Evolutionary conservation across 495 filamentous ascomycete species (phyloP), one percentile per base, ranked within the genome.

Genomic region (Evansstolkia leycettana): DNA sequence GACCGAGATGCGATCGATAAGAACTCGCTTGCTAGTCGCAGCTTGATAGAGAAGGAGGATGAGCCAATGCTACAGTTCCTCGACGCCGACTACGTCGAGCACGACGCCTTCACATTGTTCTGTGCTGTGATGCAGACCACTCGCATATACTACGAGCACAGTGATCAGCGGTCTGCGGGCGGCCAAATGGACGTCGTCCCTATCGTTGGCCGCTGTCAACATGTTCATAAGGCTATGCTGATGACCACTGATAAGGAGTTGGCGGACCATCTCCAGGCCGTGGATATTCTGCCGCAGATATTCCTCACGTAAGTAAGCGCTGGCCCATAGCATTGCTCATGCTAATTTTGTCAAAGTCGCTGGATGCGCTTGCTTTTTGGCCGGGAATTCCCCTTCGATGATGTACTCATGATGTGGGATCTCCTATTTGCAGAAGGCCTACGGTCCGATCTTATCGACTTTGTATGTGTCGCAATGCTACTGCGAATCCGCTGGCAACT

Each of bases 351-450:
- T 10, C 14, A 13, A 39, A 92, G 85, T 43, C 85, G 90, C 31
- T 99, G 90, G 90, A 82, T 96, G 37, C 75, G 90, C 15, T 75
- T 99, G 1, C 57, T 99, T 0, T 99, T 95, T 50, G 84, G 89
- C 28, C 73, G 90, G 34, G 90, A 96, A 60, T 95, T 96, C 40
- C 73, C 81, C 0, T 92, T 94, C 37, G 75, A 90, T 24, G 76
- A 92, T 45, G 64, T 86, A 31, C 68, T 99, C 4, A 53, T 70
- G 27, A 70, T 96, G 37, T 98, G 90, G 90, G 90, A 99, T 63
- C 62, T 75, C 2, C 61, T 99, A 2, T 93, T 99, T 51, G 85
- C 90, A 0, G 76, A 90, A 49, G 88, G 94, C 41, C 69, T 92
- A 27, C 66, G 69, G n/a, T 61, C 90, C 31, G 75, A 85, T 32